phyloP scores from a whole-genome alignment of 202 grass and related monocot genomes.

The Alloteropsis angusta region DNA sequence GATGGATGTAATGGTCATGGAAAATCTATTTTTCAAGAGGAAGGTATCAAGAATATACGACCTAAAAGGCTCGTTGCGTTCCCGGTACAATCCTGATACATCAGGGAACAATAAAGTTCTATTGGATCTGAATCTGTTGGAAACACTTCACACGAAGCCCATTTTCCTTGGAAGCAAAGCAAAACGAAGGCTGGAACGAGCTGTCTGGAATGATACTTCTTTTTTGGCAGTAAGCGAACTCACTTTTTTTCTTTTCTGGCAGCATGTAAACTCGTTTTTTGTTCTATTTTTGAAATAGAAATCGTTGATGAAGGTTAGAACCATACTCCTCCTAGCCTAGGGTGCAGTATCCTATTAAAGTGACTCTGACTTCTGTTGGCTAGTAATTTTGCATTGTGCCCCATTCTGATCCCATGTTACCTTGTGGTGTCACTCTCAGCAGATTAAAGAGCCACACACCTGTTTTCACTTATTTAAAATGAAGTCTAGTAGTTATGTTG shows the following conservation, averaged over 20 bases:
- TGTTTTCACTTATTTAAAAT: neutral
- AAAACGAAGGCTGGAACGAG: conserved; percentile 74
- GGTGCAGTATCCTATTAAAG: neutral
- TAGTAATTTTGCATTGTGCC: neutral
- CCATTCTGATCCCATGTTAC: neutral
- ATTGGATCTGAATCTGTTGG: conserved; percentile 93
- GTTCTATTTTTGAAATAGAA: neutral
- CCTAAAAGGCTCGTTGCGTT: conserved; percentile 88
- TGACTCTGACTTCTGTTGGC: neutral
- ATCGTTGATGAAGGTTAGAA: neutral
- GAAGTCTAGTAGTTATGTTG: neutral
- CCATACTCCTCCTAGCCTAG: neutral
- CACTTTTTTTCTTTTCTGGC: conserved; percentile 51
- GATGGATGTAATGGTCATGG: conserved; percentile 98
- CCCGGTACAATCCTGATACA: conserved; percentile 79
- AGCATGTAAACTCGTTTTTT: conserved; percentile 37
- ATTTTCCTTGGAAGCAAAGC: conserved; percentile 93
- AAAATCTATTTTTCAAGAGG: conserved; percentile 87
- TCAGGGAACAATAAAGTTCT: conserved; percentile 88
- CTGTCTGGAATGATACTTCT: conserved; percentile 96
- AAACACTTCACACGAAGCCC: conserved; percentile 85
- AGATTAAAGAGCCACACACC: neutral
- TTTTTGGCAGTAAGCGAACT: conserved; percentile 75
- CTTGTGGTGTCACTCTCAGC: neutral
- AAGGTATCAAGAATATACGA: conserved; percentile 92